Evolutionary conservation across 2,329 filamentous ascomycete species (phyloP), one percentile per base, ranked within the genome.

Genomic region (Alternaria ethzedia): DNA sequence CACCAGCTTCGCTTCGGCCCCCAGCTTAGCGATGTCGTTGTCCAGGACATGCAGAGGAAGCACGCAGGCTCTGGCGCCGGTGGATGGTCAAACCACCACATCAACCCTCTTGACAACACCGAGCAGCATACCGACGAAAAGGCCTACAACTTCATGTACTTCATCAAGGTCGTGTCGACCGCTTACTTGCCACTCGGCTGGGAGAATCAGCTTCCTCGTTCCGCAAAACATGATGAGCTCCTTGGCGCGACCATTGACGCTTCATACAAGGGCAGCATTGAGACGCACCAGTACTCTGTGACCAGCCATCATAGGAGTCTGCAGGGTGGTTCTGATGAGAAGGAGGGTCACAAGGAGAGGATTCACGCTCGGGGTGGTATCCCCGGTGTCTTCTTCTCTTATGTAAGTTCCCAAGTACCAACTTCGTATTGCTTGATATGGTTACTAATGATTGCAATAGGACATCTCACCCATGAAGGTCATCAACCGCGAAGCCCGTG

Each of bases 401-500:
- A 99, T 74, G 92, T 94, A 85, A 87, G 91, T 88, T 52, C 11
- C 17, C 26, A 12, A 10, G 13, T 12, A n/a, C 20, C 28, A 5
- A 10, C n/a, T 20, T 9, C 15, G 43, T 12, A 10, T 5, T 44
- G 15, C 26, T 23, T 6, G 2, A 49, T 10, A 30, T 20, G 17
- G 13, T 49, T 28, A 59, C 72, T 71, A 65, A 68, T n/a, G n/a
- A 21, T n/a, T 7, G 13, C n/a, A 25, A 28, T 61, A 94, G 91
- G 96, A 99, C 75, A 99, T 99, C 80, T 98, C 95, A 3, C 96
- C 96, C 6, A 99, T 99, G 96, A 99, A 98, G 84, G 95, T 99
- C 65, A 91, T 99, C 82, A 99, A 99, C 84, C 91, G 94, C 59
- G 96, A 99, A 83, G 91, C 92, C 70, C 89, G 93, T 50, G 85